Evolutionary conservation across 495 filamentous ascomycete species (phyloP).

Genomic region (Aspergillus incahuasiensis): DNA sequence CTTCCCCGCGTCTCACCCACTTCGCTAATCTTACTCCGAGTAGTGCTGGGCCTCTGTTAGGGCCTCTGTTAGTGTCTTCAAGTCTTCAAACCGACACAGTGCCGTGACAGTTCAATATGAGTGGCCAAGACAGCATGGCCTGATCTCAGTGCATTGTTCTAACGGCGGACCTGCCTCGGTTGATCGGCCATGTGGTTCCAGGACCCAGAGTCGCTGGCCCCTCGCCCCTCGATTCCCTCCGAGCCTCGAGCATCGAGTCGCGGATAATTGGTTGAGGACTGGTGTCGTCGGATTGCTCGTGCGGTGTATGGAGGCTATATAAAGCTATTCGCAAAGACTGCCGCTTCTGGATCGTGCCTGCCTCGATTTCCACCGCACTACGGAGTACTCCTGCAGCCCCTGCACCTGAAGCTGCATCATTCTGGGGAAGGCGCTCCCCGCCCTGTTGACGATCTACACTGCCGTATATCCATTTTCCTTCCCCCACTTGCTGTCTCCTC

Average conservation of each 20-base stretch:
- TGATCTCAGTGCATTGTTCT: background rate
- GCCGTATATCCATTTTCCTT: background rate
- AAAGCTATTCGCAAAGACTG: slow-evolving; percentile 11
- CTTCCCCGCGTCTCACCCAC: slow-evolving; percentile 1
- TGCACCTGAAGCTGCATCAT: background rate
- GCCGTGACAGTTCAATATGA: background rate
- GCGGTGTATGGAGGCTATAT: background rate
- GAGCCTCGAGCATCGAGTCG: background rate
- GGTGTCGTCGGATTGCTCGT: background rate
- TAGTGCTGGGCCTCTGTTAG: background rate
- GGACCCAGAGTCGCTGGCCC: too few relatives aligned
- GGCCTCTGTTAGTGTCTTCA: background rate
- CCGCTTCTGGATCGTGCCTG: slow-evolving; percentile 1
- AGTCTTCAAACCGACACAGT: background rate
- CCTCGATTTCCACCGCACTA: background rate
- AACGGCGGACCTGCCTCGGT: background rate
- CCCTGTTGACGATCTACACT: background rate
- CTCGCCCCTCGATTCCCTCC: background rate
- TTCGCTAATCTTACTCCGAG: background rate
- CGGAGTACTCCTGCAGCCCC: background rate
- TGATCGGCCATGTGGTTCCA: slow-evolving; percentile 3
- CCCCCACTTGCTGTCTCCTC: background rate
- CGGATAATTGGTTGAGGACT: background rate
- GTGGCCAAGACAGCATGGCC: background rate
- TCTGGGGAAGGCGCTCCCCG: slow-evolving; percentile 1